A percentile compares a stretch with the other conserved stretches of the same genome.
These are phyloP conservation scores for Viola odorata DNA, from an alignment of 345 rosid genomes.

Conservation along the genomic window DNA sequence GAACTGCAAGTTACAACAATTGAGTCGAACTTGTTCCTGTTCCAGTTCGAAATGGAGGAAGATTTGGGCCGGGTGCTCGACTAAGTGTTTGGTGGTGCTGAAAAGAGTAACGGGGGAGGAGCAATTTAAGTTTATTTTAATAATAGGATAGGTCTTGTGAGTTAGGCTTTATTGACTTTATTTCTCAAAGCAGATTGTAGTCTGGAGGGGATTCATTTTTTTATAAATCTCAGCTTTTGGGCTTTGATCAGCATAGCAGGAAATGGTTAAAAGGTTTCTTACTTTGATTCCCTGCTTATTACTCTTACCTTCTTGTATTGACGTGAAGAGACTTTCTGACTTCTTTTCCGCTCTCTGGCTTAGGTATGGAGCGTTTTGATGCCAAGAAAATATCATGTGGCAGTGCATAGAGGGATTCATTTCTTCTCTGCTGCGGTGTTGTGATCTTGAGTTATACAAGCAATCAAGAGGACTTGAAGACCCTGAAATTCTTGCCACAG, in stretches of 20 bases:
- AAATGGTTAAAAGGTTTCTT: conserved; percentile 59
- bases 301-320: conserved; percentile 6
- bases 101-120: no score
- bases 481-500: conserved; percentile 91
- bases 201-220: not conserved
- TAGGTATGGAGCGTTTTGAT: conserved; percentile 82
- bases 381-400: conserved; percentile 61
- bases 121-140: no score
- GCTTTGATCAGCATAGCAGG: conserved; percentile 15
- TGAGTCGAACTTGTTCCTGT: no score
- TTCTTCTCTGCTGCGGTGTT: conserved; percentile 64
- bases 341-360: conserved; percentile 12
- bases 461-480: conserved; percentile 79
- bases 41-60: no score
- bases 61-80: no score
- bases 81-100: no score
- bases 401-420: conserved; percentile 76
- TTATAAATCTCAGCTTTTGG: conserved; percentile 2
- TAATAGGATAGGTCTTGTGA: no score
- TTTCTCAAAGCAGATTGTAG: no score
- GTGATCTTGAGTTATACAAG: conserved; percentile 72
- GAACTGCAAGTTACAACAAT: no score
- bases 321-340: not conserved
- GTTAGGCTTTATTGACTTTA: no score
- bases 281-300: not conserved